Conservation (phyloP, 1,284 basidiomycete species). For the Cystobasidiaceae sp. region DNA sequence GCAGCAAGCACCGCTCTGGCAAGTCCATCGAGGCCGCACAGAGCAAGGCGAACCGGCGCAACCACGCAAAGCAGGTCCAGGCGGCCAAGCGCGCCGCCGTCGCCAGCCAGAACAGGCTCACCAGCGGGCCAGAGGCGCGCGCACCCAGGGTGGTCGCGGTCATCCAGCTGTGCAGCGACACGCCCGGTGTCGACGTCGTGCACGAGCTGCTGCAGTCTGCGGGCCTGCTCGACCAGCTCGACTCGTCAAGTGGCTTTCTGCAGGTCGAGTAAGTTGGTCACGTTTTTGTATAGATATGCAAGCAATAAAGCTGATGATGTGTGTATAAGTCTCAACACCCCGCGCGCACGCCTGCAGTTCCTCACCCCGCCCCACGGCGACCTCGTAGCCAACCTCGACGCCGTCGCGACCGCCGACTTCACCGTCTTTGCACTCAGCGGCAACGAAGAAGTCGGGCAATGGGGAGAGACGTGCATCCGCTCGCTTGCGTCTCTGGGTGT, state of each 20-base stretch:
- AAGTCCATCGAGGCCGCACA: constrained; percentile 47
- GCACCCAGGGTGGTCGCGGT: constrained; percentile 51
- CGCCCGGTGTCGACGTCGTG: constrained; percentile 56
- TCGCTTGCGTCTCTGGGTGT: constrained; percentile 59
- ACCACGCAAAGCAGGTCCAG: constrained; percentile 72
- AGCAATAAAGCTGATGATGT: background rate
- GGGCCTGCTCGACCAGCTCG: constrained; percentile 53
- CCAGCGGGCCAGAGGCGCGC: constrained; percentile 47
- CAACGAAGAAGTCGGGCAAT: constrained; percentile 69
- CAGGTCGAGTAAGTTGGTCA: constrained; percentile 33
- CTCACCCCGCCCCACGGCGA: constrained; percentile 54
- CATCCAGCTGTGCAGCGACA: constrained; percentile 67
- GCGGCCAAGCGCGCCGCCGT: constrained; percentile 64
- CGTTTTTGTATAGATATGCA: background rate
- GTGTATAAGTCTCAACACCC: constrained; percentile 35
- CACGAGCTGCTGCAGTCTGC: constrained; percentile 61
- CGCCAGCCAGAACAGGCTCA: constrained; percentile 51
- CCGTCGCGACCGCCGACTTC: constrained; percentile 84
- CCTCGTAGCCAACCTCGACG: constrained; percentile 75
- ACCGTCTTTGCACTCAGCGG: constrained; percentile 79
- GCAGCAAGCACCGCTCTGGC: background rate
- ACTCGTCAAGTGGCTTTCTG: background rate
- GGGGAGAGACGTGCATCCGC: constrained; percentile 87
- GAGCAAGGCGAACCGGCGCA: constrained; percentile 67
- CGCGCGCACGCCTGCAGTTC: constrained; percentile 71